Evolutionary conservation across 139 green algal genomes (phyloP).

Genomic region (Microglena sp.): DNA sequence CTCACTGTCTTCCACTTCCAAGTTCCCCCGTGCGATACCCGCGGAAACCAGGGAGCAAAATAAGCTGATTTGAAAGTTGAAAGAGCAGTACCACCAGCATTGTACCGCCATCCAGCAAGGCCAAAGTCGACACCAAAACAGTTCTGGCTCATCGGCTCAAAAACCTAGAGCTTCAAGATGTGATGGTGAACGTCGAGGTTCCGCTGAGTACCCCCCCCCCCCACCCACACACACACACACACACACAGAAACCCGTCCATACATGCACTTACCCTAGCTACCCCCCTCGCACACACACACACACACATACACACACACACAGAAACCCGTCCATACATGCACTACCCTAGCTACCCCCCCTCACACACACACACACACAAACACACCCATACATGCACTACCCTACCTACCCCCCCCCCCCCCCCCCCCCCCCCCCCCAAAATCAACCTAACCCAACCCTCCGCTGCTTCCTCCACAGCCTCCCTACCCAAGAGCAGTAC

Average conservation of each 20-base stretch:
- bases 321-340: not conserved
- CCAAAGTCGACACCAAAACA: too few relatives aligned
- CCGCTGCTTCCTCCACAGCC: not conserved
- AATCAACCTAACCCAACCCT: not conserved
- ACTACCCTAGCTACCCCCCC: not conserved
- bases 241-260: not conserved
- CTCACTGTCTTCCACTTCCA: too few relatives aligned
- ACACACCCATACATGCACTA: not conserved
- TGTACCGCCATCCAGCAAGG: too few relatives aligned
- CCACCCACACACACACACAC: too few relatives aligned
- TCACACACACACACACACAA: not conserved
- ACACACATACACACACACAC: not conserved
- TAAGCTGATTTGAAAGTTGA: too few relatives aligned
- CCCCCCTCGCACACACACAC: not conserved
- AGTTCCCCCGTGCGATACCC: too few relatives aligned
- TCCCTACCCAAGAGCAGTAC: too few relatives aligned
- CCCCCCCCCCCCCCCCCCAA: not conserved
- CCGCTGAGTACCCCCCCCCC: too few relatives aligned
- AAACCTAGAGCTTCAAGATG: constrained; percentile 55
- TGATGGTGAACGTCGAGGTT: constrained; percentile 60
- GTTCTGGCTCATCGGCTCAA: constrained; percentile 24
- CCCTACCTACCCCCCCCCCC: not conserved
- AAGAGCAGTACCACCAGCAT: too few relatives aligned
- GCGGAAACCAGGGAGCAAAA: too few relatives aligned
- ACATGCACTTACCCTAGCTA: not conserved